Conservation (phyloP, 2,329 filamentous ascomycete species). For the Magnaporthiopsis incrustans region DNA sequence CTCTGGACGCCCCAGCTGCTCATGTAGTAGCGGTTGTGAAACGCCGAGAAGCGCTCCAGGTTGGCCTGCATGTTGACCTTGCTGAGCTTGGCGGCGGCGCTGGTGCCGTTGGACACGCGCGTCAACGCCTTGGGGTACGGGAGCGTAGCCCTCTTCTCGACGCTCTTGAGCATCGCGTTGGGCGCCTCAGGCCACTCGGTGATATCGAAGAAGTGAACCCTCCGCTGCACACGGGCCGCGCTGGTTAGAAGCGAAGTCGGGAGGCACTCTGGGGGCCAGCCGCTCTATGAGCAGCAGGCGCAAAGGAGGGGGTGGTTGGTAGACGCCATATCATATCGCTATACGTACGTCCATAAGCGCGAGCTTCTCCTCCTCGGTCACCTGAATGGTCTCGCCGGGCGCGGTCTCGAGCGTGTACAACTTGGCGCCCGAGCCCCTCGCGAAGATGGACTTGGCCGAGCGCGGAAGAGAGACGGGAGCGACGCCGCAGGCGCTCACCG, state of each 20-base stretch:
- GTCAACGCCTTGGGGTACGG: slow-evolving; percentile 26
- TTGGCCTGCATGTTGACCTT: slow-evolving; percentile 72
- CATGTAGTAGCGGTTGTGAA: slow-evolving; percentile 75
- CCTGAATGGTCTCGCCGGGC: slow-evolving; percentile 74
- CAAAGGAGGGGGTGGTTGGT: not conserved
- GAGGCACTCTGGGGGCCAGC: not conserved
- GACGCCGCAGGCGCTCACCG: slow-evolving; percentile 6
- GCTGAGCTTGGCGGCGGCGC: slow-evolving; percentile 61
- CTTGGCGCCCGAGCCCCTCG: slow-evolving; percentile 27
- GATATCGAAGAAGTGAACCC: slow-evolving; percentile 87
- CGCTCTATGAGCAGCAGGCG: not conserved
- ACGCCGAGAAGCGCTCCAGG: slow-evolving; percentile 68
- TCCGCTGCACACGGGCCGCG: slow-evolving; percentile 50
- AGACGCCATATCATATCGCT: not conserved
- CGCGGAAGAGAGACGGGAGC: slow-evolving; percentile 5
- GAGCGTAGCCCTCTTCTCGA: slow-evolving; percentile 22
- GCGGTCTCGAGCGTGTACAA: slow-evolving; percentile 73
- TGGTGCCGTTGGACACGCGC: slow-evolving; percentile 57
- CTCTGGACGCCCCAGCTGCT: slow-evolving; percentile 73
- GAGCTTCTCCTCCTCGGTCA: slow-evolving; percentile 95
- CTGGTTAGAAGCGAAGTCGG: not conserved
- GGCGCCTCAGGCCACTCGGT: slow-evolving; percentile 66
- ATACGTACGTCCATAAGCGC: slow-evolving; percentile 66
- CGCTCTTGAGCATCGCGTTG: slow-evolving; percentile 22
- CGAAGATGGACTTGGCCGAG: slow-evolving; percentile 4